Evolutionary conservation across 345 rosid species (phyloP).

Genomic region (Eucalyptus caleyi): DNA sequence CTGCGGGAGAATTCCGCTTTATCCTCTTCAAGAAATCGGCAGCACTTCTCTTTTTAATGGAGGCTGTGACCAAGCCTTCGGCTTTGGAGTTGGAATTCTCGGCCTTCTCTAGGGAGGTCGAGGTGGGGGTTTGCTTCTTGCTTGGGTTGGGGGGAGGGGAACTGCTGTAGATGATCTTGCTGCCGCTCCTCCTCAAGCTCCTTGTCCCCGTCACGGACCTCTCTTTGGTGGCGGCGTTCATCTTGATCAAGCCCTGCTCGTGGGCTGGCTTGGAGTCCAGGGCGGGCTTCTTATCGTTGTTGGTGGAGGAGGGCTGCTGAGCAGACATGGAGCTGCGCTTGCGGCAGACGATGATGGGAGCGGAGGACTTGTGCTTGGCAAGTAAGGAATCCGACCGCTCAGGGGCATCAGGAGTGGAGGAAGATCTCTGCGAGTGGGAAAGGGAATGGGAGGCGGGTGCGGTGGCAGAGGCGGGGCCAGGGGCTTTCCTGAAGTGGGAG

Average conservation of each 20-base stretch:
- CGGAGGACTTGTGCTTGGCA: constrained; percentile 22
- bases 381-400: constrained; percentile 40
- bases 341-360: constrained; percentile 42
- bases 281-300: background rate
- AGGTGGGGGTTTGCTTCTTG: constrained; percentile 20
- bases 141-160: background rate
- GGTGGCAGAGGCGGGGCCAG: background rate
- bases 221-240: constrained; percentile 19
- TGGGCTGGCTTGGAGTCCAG: background rate
- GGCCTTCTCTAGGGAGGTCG: constrained; percentile 11
- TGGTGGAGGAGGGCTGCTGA: constrained; percentile 13
- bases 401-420: constrained; percentile 1
- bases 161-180: constrained; percentile 3
- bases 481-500: constrained; percentile 17
- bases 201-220: constrained; percentile 38
- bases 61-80: constrained; percentile 1
- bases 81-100: background rate
- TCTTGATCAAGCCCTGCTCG: constrained; percentile 13
- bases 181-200: constrained; percentile 46
- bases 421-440: background rate
- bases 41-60: constrained; percentile 50
- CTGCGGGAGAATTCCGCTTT: constrained; percentile 33
- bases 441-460: background rate
- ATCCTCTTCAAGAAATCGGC: constrained; percentile 65
- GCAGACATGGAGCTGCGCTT: constrained; percentile 35